Base-by-base conservation (phyloP, 768 basidiomycete species). In the Cyclocybe cylindracea region DNA sequence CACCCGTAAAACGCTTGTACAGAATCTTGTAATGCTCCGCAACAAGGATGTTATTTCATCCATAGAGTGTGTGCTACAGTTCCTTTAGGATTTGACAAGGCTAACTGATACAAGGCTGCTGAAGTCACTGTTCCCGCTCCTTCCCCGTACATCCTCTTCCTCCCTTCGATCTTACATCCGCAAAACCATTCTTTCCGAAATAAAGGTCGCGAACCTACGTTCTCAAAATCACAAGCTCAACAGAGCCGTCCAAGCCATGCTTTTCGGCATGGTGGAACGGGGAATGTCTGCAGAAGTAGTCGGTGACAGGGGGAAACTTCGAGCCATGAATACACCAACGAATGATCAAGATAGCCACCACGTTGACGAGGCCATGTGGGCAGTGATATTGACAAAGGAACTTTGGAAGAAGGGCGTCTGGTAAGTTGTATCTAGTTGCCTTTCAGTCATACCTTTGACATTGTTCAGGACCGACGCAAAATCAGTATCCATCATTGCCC, bases 351-450 rank as follows among this genome's bases (percentile, higher is more conserved):
- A 69, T 10, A 66, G 69, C 29, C 68, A 71, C 48, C 77, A 74
- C 44, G 84, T 85, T 2, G 90, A 93, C 32, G 97, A 98, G 60
- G 94, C 95, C 2, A 90, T 97, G 86, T 98, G 96, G 95, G 96
- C 97, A 4, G 86, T 99, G 44, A 87, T 95, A 39, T 71, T 98
- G 48, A 91, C 93, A 13, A 90, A 91, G 67, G 94, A 98, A 61
- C 76, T 98, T 10, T 98, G 96, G 97, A 82, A 82, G 64, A 98
- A 95, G 71, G 83, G 86, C 37, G 81, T 94, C 24, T 99, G 97
- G 94, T 87, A 50, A 14, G 76, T 68, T 29, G 13, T 24, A 11
- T 32, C 33, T 37, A 34, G 9, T 41, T 39, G 9, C 24, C 18
- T 24, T 13, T 46, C 40, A 1, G 10, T 16, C 5, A 34, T 4